These are phyloP conservation scores for Arthrobotrys conoides DNA, from an alignment of 2,329 filamentous ascomycete species.

Conservation along the genomic window DNA sequence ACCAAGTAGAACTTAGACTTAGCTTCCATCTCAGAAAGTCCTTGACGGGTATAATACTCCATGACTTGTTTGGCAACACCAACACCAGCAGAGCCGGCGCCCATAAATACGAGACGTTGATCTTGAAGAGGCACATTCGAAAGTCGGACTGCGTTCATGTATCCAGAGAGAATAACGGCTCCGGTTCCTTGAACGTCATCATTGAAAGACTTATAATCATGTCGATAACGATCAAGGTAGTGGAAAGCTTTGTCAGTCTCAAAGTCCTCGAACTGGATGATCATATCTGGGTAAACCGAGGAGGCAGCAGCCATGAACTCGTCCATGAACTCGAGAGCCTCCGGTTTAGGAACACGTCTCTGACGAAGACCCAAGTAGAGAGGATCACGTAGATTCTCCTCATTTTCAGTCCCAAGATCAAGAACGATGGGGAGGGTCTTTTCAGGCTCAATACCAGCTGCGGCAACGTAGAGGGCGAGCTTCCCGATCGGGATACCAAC, in stretches of 20 bases:
- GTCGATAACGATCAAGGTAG: conserved; percentile 88
- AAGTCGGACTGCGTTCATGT: conserved; percentile 78
- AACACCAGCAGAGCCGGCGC: conserved; percentile 93
- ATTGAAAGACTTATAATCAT: conserved; percentile 95
- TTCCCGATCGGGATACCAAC: conserved; percentile 99
- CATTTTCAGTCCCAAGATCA: conserved; percentile 76
- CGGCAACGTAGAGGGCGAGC: conserved; percentile 92
- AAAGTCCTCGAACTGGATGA: conserved; percentile 95
- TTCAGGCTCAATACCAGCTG: conserved; percentile 90
- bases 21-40: conserved; percentile 87
- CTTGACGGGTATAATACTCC: conserved; percentile 94
- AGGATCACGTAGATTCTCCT: conserved; percentile 76
- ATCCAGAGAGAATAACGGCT: conserved; percentile 89
- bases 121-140: conserved; percentile 88
- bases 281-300: conserved; percentile 78
- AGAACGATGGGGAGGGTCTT: conserved; percentile 82
- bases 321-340: conserved; percentile 93
- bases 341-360: conserved; percentile 81
- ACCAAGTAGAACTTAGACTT: conserved; percentile 96
- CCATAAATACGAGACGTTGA: conserved; percentile 95
- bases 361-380: conserved; percentile 92
- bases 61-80: conserved; percentile 98
- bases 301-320: conserved; percentile 94
- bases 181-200: conserved; percentile 98
- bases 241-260: conserved; percentile 87